Evolutionary conservation across 2,329 filamentous ascomycete species (phyloP).

Genomic region (Leptodontidium sp.): DNA sequence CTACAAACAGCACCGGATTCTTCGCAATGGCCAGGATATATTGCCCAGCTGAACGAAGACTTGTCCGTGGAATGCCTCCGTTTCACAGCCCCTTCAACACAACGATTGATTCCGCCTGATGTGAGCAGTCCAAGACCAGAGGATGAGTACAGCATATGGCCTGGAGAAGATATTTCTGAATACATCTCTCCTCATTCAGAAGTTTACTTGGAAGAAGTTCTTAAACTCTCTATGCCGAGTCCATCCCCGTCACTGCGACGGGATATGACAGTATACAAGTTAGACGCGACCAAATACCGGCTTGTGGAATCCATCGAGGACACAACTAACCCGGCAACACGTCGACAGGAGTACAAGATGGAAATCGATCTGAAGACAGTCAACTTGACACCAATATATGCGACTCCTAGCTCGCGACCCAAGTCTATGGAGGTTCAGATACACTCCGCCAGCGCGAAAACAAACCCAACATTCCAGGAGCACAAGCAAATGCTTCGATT

Average conservation of each 20-base stretch:
- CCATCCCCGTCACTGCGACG: constrained; percentile 21
- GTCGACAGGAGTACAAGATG: constrained; percentile 28
- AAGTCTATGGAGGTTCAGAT: constrained; percentile 26
- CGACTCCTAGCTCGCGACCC: constrained; percentile 28
- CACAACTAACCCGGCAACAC: background rate
- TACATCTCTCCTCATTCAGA: constrained; percentile 30
- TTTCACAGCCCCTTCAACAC: constrained; percentile 25
- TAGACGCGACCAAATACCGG: constrained; percentile 26
- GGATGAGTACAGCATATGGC: constrained; percentile 27
- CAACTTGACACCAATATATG: constrained; percentile 29
- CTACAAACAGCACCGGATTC: constrained; percentile 9
- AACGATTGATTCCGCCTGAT: constrained; percentile 25
- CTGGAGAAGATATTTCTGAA: constrained; percentile 27
- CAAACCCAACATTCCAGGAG: constrained; percentile 28
- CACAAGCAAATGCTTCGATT: constrained; percentile 24
- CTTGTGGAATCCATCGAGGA: constrained; percentile 29
- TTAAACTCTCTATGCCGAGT: constrained; percentile 29
- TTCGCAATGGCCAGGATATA: constrained; percentile 28
- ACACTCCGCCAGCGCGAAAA: constrained; percentile 21
- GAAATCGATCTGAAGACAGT: constrained; percentile 32
- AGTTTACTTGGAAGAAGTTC: constrained; percentile 27
- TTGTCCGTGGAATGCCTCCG: constrained; percentile 27
- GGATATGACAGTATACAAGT: constrained; percentile 21
- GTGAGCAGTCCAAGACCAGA: constrained; percentile 17
- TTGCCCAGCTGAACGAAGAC: constrained; percentile 29